These are phyloP conservation scores for Cenchrus americanus DNA, from an alignment of 176 grass and related monocot genomes.

Conservation along the genomic window DNA sequence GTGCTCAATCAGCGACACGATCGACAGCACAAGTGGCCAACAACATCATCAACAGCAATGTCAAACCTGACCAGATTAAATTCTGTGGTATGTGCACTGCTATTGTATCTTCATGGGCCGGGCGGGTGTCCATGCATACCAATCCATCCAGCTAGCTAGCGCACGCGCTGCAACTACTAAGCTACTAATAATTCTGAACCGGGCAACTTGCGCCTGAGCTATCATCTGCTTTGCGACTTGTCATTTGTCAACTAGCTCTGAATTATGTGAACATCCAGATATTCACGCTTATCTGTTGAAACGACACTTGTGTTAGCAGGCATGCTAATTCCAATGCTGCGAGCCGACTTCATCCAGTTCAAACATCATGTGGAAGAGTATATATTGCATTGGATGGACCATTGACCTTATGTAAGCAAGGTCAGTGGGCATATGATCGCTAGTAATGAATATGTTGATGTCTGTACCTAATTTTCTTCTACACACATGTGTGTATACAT, in stretches of 20 bases:
- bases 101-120: background rate
- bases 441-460: background rate
- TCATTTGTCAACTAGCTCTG: slow-evolving; percentile 44
- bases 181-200: background rate
- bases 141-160: background rate
- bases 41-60: background rate
- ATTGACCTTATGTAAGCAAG: slow-evolving; percentile 43
- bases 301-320: slow-evolving; percentile 7
- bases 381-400: background rate
- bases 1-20: no score
- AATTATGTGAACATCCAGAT: slow-evolving; percentile 4
- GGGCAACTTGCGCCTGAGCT: slow-evolving; percentile 35
- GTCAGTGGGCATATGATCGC: slow-evolving; percentile 22
- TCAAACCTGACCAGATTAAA: slow-evolving; percentile 32
- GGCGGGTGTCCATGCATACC: background rate
- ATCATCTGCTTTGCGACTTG: slow-evolving; percentile 41
- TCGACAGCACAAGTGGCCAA: no score
- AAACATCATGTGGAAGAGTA: background rate
- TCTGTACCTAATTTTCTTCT: slow-evolving; percentile 1
- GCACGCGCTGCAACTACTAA: background rate
- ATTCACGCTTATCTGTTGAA: slow-evolving; percentile 21
- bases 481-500: slow-evolving; percentile 4
- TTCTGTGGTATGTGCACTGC: background rate
- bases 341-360: background rate
- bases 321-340: slow-evolving; percentile 34